A percentile compares a stretch with the other conserved stretches of the same genome.
Evolutionary conservation across 2,329 filamentous ascomycete species (phyloP).

Genomic region (Botrytis squamosa): DNA sequence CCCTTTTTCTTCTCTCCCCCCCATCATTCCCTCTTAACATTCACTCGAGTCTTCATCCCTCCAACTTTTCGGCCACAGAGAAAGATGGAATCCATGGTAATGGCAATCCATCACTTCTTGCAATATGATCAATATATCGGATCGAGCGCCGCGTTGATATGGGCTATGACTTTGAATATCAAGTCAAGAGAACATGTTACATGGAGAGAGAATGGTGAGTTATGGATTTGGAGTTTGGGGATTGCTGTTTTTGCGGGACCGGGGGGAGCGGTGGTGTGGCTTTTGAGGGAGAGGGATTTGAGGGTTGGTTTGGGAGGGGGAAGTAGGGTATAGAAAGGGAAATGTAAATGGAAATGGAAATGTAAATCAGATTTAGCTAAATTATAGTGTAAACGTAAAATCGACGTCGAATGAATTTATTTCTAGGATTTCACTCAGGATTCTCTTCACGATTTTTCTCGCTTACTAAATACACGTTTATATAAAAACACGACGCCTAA

Average conservation of each 20-base stretch:
- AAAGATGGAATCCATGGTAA: background rate
- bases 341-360: too few species aligned
- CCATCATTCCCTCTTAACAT: background rate
- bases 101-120: background rate
- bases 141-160: background rate
- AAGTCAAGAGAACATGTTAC: background rate
- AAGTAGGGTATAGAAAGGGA: too few species aligned
- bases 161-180: background rate
- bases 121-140: background rate
- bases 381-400: rapidly evolving
- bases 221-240: background rate
- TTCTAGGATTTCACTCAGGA: too few species aligned
- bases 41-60: background rate
- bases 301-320: too few species aligned
- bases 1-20: background rate
- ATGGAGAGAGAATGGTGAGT: rapidly evolving
- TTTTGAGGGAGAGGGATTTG: background rate
- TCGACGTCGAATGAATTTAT: too few species aligned
- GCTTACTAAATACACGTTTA: too few species aligned
- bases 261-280: background rate
- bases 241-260: background rate
- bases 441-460: too few species aligned
- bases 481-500: too few species aligned
- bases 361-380: background rate
- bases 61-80: background rate